A percentile compares a stretch with the other conserved stretches of the same genome.
Conservation (phyloP, 2,329 filamentous ascomycete species). For the Aspergillus floridensis region DNA sequence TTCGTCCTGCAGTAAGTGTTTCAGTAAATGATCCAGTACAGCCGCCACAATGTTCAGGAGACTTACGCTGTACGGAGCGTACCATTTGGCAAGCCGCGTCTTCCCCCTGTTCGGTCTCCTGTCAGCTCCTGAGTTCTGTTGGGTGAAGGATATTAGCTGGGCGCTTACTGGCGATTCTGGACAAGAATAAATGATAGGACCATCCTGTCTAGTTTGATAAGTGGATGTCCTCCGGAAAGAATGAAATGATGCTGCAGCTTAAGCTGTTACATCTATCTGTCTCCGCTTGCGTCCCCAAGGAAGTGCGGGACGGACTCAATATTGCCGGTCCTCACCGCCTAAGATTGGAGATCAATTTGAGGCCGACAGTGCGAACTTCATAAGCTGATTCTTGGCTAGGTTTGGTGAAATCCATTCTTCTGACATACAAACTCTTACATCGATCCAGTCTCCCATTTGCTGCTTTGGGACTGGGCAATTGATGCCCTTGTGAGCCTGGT, state of each 20-base stretch:
- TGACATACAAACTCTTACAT: too few species aligned
- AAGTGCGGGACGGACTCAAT: conserved; percentile 25
- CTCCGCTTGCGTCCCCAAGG: conserved; percentile 28
- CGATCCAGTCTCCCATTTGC: too few species aligned
- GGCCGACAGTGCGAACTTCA: neutral
- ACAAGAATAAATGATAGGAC: conserved; percentile 86
- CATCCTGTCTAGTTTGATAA: conserved; percentile 32
- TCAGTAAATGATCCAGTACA: neutral
- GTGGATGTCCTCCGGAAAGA: conserved; percentile 13
- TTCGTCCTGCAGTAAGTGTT: conserved; percentile 62
- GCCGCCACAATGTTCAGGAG: neutral
- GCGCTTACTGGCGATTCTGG: conserved; percentile 75
- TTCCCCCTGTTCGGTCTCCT: conserved; percentile 68
- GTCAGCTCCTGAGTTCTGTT: conserved; percentile 17
- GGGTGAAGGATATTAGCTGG: neutral
- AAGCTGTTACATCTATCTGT: neutral
- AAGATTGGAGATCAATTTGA: neutral
- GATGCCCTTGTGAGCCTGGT: neutral
- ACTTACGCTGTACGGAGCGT: conserved; percentile 82
- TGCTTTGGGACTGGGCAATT: neutral
- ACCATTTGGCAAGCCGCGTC: conserved; percentile 98
- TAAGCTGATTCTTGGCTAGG: too few species aligned
- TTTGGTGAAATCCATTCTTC: neutral
- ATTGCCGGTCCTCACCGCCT: conserved; percentile 31
- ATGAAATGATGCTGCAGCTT: neutral